A percentile compares a stretch with the other conserved stretches of the same genome.
Conservation (phyloP, 2,329 filamentous ascomycete genomes). For the Cephalotrichum gorgonifer region DNA sequence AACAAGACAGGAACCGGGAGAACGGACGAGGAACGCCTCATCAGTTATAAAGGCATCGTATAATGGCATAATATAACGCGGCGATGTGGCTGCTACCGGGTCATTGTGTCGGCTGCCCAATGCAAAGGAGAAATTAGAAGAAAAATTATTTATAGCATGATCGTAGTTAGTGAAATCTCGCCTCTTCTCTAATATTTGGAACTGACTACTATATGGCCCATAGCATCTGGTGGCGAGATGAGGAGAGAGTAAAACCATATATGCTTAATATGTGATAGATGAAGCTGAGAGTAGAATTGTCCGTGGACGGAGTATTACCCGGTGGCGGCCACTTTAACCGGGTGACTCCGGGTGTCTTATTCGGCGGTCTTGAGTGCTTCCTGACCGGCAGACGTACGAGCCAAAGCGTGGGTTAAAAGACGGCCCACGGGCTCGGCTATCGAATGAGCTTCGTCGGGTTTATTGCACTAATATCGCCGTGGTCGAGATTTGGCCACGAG, state of each 20-base stretch:
- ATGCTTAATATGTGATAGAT: constrained; percentile 6
- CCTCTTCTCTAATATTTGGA: not conserved
- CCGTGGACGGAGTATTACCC: constrained; percentile 1
- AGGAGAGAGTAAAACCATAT: constrained; percentile 1
- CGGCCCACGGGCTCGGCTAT: not conserved
- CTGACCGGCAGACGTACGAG: not conserved
- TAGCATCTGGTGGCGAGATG: not conserved
- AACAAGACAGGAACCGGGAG: not conserved
- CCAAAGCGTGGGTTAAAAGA: not conserved
- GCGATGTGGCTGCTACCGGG: not conserved
- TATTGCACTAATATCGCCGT: not conserved
- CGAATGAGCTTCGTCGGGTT: constrained; percentile 1
- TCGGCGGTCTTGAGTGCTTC: not conserved
- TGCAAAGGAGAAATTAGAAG: not conserved
- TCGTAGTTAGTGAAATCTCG: not conserved
- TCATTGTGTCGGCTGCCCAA: constrained; percentile 2
- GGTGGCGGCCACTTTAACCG: constrained; percentile 3
- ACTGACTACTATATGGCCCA: not conserved
- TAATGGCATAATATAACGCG: not conserved
- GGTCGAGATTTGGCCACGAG: not conserved
- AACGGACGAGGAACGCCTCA: not conserved
- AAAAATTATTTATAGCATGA: constrained; percentile 4
- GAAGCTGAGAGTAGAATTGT: constrained; percentile 1
- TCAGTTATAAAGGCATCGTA: constrained; percentile 2
- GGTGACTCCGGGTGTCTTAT: not conserved